phyloP scores from a whole-genome alignment of 108 stramenopile genomes.

The Epipyxis sp. region DNA sequence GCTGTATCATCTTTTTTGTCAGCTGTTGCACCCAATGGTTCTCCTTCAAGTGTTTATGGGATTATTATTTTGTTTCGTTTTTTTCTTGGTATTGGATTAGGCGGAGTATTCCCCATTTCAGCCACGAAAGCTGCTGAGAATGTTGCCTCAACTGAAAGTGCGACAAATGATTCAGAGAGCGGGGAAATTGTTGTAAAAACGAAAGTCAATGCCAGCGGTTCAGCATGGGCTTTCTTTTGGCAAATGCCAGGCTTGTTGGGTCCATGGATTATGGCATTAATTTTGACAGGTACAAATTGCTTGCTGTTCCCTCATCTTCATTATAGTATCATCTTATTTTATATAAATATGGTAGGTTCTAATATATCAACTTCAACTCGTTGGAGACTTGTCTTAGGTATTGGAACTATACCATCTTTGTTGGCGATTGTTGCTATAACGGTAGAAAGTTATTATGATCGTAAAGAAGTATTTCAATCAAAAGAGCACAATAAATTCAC shows the following conservation, averaged over 20 bases:
- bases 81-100: neutral
- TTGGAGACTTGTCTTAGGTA: neutral
- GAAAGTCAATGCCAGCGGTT: neutral
- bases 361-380: too few species aligned
- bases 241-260: neutral
- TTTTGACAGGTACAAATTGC: neutral
- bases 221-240: conserved; percentile 11
- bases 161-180: too few species aligned
- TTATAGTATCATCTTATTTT: neutral
- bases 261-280: conserved; percentile 1
- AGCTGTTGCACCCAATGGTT: neutral
- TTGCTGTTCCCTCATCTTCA: neutral
- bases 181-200: too few species aligned
- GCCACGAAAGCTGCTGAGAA: conserved; percentile 18
- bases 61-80: conserved; percentile 20
- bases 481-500: neutral
- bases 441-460: neutral
- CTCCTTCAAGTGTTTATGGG: neutral
- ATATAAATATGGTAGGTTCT: neutral
- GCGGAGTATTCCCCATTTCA: neutral
- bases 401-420: too few species aligned
- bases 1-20: neutral
- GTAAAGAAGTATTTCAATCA: neutral
- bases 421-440: neutral
- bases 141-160: neutral